Evolutionary conservation across 2,329 filamentous ascomycete genomes (phyloP), one percentile per base, ranked within the genome.

Genomic region (Monosporascus sp.): DNA sequence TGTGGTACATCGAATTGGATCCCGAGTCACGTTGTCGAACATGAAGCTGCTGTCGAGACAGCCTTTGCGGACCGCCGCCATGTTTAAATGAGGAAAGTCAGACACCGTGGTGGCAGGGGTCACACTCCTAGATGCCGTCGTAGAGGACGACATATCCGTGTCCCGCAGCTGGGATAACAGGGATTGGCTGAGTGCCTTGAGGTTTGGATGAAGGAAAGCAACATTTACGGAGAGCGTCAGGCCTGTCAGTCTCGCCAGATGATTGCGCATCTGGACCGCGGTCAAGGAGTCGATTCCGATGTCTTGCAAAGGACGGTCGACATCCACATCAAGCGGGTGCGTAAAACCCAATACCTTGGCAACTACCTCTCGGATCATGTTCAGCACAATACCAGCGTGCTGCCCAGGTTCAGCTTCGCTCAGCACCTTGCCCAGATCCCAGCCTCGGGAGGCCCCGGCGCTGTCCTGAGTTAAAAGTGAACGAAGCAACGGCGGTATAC

Each of bases 211-310:
- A 38, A 61, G 49, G 44, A 61, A 56, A 20, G 54, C 58, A 40
- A 64, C 59, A 48, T 61, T 63, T 43, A 56, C 53, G 17, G 59
- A 59, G 8, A 65, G 59, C 7, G 53, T 52, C 37, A 65, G 46
- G 6, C 58, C 57, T n/a, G 63, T 64, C 55, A 59, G 50, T 26
- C 47, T 56, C 24, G 57, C 58, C 49, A 66, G 54, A 49, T 60
- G 58, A 52, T 66, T 66, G 46, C 58, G 63, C 41, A 62, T 58
- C 56, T 58, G 59, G 16, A 67, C 58, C 26, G 64, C 63, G 8
- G 63, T 63, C 49, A 67, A 57, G 2, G 64, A 66, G 54, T 66
- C 63, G 40, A 66, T 62, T 8, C 63, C 63, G 20, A 64, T 59
- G n/a, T 64, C 59, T 49, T 63, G 51, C 41, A 65, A 48, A 46